A percentile compares a stretch with the other conserved stretches of the same genome.
These are phyloP conservation scores for Solanum phureja DNA, from an alignment of 257 asterid genomes.

Conservation along the genomic window DNA sequence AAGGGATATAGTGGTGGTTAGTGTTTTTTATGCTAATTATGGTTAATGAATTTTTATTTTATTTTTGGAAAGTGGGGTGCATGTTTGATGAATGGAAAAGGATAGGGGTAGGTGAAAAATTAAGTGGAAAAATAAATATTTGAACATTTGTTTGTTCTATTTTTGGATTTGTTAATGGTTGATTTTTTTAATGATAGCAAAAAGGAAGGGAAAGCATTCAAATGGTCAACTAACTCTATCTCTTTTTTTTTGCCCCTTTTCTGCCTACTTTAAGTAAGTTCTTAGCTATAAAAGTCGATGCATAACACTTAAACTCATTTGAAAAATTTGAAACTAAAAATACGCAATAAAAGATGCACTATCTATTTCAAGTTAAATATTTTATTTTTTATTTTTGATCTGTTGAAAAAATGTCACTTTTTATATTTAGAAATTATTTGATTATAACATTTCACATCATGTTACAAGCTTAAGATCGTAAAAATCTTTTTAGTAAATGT, in stretches of 20 bases:
- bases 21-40: not conserved
- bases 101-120: not conserved
- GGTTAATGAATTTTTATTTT: not conserved
- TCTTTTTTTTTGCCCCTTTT: not conserved
- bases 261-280: not conserved
- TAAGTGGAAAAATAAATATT: not conserved
- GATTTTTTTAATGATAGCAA: constrained; percentile 19
- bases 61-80: constrained; percentile 41
- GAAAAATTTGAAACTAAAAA: not conserved
- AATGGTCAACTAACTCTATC: constrained; percentile 19
- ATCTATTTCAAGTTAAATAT: not conserved
- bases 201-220: constrained; percentile 37
- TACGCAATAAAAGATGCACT: not conserved
- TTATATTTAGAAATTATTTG: not conserved
- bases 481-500: too few species aligned
- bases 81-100: constrained; percentile 13
- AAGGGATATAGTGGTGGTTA: not conserved
- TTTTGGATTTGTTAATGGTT: constrained; percentile 14
- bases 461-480: not conserved
- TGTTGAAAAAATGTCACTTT: not conserved
- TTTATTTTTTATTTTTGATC: not conserved
- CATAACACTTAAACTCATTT: not conserved
- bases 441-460: not conserved
- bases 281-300: not conserved
- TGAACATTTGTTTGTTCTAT: not conserved